Evolutionary conservation across 805 yeast genomes (phyloP), one percentile per base, ranked within the genome.

Genomic region (Sugiyamaella smithiae): DNA sequence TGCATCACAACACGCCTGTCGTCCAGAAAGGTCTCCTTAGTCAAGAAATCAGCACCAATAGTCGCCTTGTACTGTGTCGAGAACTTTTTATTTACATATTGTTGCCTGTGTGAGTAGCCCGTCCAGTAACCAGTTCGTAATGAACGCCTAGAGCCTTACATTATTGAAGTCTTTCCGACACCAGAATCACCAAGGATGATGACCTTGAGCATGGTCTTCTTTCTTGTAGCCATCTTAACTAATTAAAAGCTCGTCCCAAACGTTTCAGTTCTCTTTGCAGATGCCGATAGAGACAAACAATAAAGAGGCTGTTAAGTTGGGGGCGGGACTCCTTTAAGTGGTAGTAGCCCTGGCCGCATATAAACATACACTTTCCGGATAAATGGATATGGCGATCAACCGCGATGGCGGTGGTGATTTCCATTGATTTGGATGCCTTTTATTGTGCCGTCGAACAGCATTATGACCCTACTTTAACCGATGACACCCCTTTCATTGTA

Each of bases 141-240:
- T 14, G 29, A 3, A n/a, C 17, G 12, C 24, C 5, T n/a, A 19
- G n/a, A 11, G 14, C 53, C 62, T 31, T 37, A 60, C 96, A 91
- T 90, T 57, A 91, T 73, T 2, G 97, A 88, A 24, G 98, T 91
- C 73, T 91, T 91, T 23, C 99, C 99, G 41, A 93, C 98, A 47
- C 98, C 98, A 1, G 96, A 86, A 67, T 93, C 98, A 35, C 99
- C 99, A 47, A 91, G 75, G 48, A 91, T 89, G 66, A 91, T 91
- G 53, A 91, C 96, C 74, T 74, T 57, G 78, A 80, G 67, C 70
- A 70, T 68, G 45, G 70, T 61, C 61, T 68, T 69, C 63, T 67
- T 66, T 46, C 66, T 32, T 14, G 49, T 40, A n/a, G 43, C 28
- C 43, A 40, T 40, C 20, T 8, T 28, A 28, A 40, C 16, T 9